Evolutionary conservation across 371 early-diverging fungal species (phyloP), one percentile per base, ranked within the genome.

Genomic region (Dinochytrium kinnereticum): DNA sequence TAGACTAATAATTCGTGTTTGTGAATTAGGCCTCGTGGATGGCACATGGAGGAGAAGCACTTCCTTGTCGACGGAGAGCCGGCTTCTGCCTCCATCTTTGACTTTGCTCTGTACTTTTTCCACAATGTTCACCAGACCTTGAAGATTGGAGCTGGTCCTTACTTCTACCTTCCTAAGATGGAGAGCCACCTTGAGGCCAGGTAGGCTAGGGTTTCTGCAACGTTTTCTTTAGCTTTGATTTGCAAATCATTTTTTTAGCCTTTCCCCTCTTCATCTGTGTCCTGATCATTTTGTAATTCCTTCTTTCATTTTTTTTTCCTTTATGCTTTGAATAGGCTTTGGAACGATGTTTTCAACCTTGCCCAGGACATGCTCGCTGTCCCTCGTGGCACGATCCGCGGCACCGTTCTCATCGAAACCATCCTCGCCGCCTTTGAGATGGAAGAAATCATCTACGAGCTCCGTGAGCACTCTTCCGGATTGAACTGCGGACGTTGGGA

Each of bases 401-500:
- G 89, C 37, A 98, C 98, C 21, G 95, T 96, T 50, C 85, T 98
- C 78, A 98, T 98, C 77, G 98, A 98, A 85, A 98, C 98, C 69
- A 96, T 98, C 79, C 83, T 94, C 70, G 98, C 96, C 21, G 93
- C 96, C 39, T 98, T 92, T 82, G 96, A 98, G 85, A 98, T 98
- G 98, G 98, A 98, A 68, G 98, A 97, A 83, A 95, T 97, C 79
- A 96, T 98, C 81, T 98, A 94, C 78, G 98, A 98, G 86, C 85
- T 98, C 73, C 92, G 96, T 76, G 92, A 96, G 36, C 98, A 97
- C 87, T 96, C 96, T 26, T 88, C 95, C 38, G 98, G 98, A 3
- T 89, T 97, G 67, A 97, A 97, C 93, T 97, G 97, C 84, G 98
- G 98, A 68, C 91, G 98, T 59, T 97, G 98, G 98, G 98, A 97